Evolutionary conservation across 345 rosid genomes (phyloP).

Genomic region (Draba incana): DNA sequence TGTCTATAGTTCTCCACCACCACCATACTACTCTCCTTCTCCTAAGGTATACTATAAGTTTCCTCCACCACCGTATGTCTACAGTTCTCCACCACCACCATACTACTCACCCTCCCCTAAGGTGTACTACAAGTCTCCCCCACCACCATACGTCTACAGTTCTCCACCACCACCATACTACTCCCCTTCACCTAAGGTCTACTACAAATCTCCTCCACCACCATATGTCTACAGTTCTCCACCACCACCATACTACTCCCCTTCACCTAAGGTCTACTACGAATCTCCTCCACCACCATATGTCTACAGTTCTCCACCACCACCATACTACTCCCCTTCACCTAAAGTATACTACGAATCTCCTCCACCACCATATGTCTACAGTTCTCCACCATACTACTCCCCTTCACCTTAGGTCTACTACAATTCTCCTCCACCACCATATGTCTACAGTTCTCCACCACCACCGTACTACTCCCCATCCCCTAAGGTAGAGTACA

Average conservation of each 20-base stretch:
- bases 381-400: too few species aligned
- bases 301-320: too few species aligned
- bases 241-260: slow-evolving; percentile 2
- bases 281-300: too few species aligned
- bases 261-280: background rate
- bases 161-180: slow-evolving; percentile 14
- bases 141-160: background rate
- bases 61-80: slow-evolving; percentile 13
- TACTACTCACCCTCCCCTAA: slow-evolving; percentile 1
- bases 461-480: too few species aligned
- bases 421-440: too few species aligned
- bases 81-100: slow-evolving; percentile 9
- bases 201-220: slow-evolving; percentile 2
- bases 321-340: too few species aligned
- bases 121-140: background rate
- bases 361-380: too few species aligned
- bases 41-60: slow-evolving; percentile 1
- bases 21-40: background rate
- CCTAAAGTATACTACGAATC: too few species aligned
- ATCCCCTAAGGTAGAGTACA: too few species aligned
- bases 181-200: background rate
- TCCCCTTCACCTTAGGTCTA: too few species aligned
- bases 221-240: slow-evolving; percentile 11
- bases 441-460: too few species aligned
- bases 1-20: slow-evolving; percentile 7